These are phyloP conservation scores for Solanum piurae DNA, from an alignment of 257 asterid species.

Conservation along the genomic window DNA sequence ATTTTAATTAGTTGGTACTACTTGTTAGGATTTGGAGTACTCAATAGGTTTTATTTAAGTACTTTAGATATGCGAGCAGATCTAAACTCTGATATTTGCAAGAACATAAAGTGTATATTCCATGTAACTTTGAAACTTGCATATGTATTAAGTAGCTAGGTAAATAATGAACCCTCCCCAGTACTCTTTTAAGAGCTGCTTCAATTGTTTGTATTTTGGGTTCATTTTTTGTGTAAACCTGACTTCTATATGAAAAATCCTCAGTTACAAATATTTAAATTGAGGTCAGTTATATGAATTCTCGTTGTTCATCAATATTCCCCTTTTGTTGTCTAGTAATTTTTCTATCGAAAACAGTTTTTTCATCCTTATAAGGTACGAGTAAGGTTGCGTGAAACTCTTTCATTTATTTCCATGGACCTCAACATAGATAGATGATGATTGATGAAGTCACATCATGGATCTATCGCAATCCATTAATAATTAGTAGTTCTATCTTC, in stretches of 20 bases:
- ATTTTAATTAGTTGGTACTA: not conserved
- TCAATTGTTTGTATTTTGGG: not conserved
- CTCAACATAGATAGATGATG: not conserved
- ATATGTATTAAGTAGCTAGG: not conserved
- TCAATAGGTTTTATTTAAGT: not conserved
- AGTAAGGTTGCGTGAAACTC: rapidly evolving
- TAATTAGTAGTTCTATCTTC: not conserved
- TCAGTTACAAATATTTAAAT: not conserved
- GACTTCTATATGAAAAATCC: not conserved
- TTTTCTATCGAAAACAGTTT: not conserved
- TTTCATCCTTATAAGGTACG: rapidly evolving
- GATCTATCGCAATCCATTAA: not conserved
- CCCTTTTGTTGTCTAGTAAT: no score
- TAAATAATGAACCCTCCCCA: not conserved
- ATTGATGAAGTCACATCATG: not conserved
- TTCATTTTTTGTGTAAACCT: not conserved
- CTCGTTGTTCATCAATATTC: not conserved
- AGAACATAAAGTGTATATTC: not conserved
- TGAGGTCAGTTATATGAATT: not conserved
- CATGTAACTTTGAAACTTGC: not conserved
- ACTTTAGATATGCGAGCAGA: not conserved
- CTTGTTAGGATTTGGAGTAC: not conserved
- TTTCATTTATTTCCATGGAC: not conserved
- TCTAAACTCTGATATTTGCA: not conserved
- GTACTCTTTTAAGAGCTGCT: not conserved